Conservation (phyloP, 768 basidiomycete species). For the Tylopilus sp. region DNA sequence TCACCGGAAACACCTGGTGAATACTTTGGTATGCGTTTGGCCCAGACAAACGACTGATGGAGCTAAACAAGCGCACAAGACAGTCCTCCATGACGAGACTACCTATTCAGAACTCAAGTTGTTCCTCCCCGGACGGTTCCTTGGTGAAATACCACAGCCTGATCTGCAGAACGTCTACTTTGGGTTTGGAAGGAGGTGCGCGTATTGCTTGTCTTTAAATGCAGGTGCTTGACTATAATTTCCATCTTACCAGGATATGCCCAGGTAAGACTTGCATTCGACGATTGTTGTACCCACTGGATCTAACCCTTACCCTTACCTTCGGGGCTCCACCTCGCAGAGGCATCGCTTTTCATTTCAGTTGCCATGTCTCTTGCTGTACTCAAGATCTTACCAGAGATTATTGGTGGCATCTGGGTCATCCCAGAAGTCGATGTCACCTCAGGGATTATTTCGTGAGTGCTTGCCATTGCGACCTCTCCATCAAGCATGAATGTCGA, state of each 20-base stretch:
- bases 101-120: constrained; percentile 31
- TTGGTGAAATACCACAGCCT: too few relatives aligned
- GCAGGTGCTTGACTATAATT: not conserved
- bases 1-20: constrained; percentile 24
- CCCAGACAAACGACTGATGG: not conserved
- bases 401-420: constrained; percentile 41
- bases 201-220: too few relatives aligned
- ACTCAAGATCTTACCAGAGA: constrained; percentile 41
- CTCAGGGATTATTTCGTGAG: constrained; percentile 35
- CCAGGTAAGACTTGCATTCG: constrained; percentile 12
- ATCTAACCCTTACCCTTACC: constrained; percentile 27
- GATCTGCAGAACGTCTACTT: constrained; percentile 16
- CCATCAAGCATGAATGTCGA: too few relatives aligned
- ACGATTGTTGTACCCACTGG: not conserved
- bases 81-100: constrained; percentile 47
- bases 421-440: too few relatives aligned
- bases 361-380: constrained; percentile 41
- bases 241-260: constrained; percentile 9
- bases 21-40: constrained; percentile 16
- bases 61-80: constrained; percentile 31
- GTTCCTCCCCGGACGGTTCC: constrained; percentile 36
- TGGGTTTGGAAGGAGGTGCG: constrained; percentile 31
- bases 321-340: too few relatives aligned
- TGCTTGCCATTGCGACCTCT: too few relatives aligned
- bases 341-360: constrained; percentile 26